Evolutionary conservation across 768 basidiomycete genomes (phyloP).

Genomic region (Chalciporus sphaerocephalus): DNA sequence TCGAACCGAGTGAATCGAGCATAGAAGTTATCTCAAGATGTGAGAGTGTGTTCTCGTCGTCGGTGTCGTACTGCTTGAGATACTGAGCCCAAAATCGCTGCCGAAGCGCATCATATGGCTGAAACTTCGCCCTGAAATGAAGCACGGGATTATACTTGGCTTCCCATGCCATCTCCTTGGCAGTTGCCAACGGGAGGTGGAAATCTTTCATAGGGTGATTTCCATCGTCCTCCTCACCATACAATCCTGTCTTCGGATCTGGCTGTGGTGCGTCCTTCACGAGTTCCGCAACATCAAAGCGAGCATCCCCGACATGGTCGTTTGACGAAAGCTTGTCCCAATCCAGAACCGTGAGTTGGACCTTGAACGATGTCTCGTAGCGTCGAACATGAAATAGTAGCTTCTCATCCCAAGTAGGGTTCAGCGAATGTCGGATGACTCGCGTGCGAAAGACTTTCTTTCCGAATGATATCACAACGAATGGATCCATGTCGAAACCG

Average conservation of each 20-base stretch:
- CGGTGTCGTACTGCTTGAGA: slow-evolving; percentile 84
- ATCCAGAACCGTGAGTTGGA: slow-evolving; percentile 83
- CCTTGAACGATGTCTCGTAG: slow-evolving; percentile 74
- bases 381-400: slow-evolving; percentile 90
- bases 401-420: slow-evolving; percentile 93
- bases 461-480: slow-evolving; percentile 92
- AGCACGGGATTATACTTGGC: slow-evolving; percentile 66
- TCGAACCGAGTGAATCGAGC: slow-evolving; percentile 96
- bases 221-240: slow-evolving; percentile 35
- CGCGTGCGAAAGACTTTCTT: slow-evolving; percentile 96
- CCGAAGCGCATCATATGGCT: slow-evolving; percentile 88
- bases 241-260: slow-evolving; percentile 48
- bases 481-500: slow-evolving; percentile 97
- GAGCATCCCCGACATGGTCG: slow-evolving; percentile 81
- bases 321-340: slow-evolving; percentile 95
- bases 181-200: slow-evolving; percentile 55
- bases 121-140: slow-evolving; percentile 83
- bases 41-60: slow-evolving; percentile 70
- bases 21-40: slow-evolving; percentile 88
- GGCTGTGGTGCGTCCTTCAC: slow-evolving; percentile 64
- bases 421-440: slow-evolving; percentile 77
- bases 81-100: slow-evolving; percentile 90
- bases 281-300: slow-evolving; percentile 68
- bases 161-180: slow-evolving; percentile 68
- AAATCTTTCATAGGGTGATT: slow-evolving; percentile 65